Percentiles rank a stretch among this genome's conserved stretches.
These are phyloP conservation scores for Rhinocladiella similis DNA, from an alignment of 2,329 filamentous ascomycete genomes.

Conservation along the genomic window DNA sequence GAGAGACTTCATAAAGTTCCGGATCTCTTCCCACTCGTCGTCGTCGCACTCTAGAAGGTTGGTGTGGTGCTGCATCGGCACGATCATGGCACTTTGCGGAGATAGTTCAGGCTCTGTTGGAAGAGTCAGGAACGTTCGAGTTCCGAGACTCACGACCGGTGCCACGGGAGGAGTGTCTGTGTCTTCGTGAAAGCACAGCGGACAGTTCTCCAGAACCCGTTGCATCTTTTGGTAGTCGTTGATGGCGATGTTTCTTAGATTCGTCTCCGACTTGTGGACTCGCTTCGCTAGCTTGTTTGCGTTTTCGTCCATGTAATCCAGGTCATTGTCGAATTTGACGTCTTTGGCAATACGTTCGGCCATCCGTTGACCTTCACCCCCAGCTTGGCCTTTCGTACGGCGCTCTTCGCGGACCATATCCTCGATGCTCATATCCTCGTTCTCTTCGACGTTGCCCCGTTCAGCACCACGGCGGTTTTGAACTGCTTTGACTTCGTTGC, in stretches of 20 bases:
- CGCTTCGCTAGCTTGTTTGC: conserved; percentile 83
- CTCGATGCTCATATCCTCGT: conserved; percentile 92
- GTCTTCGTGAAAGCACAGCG: conserved; percentile 91
- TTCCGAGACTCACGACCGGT: conserved; percentile 81
- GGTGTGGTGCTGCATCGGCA: conserved; percentile 79
- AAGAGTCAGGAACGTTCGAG: conserved; percentile 82
- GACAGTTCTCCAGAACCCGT: conserved; percentile 79
- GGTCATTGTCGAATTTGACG: conserved; percentile 81
- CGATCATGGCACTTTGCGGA: conserved; percentile 81
- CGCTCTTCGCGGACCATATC: conserved; percentile 97
- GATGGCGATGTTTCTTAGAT: conserved; percentile 84
- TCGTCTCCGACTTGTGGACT: conserved; percentile 83
- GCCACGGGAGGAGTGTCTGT: conserved; percentile 74
- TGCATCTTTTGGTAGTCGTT: conserved; percentile 88
- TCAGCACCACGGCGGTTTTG: conserved; percentile 80
- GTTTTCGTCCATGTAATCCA: conserved; percentile 98
- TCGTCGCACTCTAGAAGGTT: conserved; percentile 98
- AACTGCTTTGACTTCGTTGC: conserved; percentile 73
- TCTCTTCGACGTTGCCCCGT: conserved; percentile 81
- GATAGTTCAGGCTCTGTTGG: conserved; percentile 86
- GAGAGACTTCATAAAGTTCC: conserved; percentile 98
- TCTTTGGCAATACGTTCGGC: conserved; percentile 96
- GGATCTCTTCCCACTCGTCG: conserved; percentile 98
- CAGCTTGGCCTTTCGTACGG: conserved; percentile 73
- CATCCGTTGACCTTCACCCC: conserved; percentile 77